Evolutionary conservation across 73 alveolate genomes (phyloP).

Genomic region (Symbiodinium pilosum): DNA sequence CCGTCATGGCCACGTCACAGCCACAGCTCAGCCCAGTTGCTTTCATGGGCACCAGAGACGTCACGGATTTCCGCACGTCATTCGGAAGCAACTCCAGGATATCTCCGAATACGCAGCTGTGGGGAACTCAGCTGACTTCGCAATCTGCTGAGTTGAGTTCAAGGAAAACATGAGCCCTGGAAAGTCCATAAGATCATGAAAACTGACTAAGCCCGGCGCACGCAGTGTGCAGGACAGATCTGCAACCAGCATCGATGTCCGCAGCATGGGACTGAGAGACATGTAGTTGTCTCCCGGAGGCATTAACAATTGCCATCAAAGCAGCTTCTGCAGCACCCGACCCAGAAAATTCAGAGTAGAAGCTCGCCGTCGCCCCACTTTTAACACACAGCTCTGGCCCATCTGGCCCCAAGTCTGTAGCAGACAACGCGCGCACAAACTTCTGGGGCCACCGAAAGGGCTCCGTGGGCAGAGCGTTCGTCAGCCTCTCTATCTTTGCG

Average conservation of each 20-base stretch:
- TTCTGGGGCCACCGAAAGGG: background rate
- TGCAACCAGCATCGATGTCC: background rate
- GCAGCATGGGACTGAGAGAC: background rate
- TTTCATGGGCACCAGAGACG: background rate
- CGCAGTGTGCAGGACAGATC: background rate
- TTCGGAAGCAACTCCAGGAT: constrained; percentile 22
- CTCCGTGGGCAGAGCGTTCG: background rate
- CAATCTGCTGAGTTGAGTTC: too few species aligned
- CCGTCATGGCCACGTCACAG: too few species aligned
- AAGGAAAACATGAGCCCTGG: too few species aligned
- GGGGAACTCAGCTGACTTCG: background rate
- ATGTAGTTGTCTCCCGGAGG: background rate
- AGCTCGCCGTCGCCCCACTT: background rate
- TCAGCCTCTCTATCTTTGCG: background rate
- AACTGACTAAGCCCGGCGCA: too few species aligned
- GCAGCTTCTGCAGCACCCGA: constrained; percentile 26
- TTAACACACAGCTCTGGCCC: background rate
- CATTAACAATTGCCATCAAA: background rate
- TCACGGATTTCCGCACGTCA: background rate
- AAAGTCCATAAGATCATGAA: too few species aligned
- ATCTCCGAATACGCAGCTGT: constrained; percentile 28
- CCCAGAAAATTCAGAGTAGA: constrained; percentile 24
- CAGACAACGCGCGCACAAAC: background rate
- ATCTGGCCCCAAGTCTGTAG: background rate
- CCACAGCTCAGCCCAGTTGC: too few species aligned